Percentiles rank a stretch among this genome's conserved stretches.
Conservation (phyloP, 805 yeast genomes). For the Tetrapisispora iriomotensis region DNA sequence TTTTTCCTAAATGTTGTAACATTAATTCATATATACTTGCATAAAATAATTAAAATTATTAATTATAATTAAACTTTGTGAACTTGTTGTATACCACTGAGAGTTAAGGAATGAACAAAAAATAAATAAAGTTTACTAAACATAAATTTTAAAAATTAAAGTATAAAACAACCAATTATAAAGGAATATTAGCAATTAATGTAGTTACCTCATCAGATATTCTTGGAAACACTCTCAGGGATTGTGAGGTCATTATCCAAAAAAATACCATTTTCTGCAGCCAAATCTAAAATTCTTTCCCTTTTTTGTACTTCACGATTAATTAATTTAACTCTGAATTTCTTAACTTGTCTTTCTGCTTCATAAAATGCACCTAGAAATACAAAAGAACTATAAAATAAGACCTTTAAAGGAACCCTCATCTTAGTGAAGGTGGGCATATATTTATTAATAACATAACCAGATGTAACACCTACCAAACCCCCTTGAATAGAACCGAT, state of each 20-base stretch:
- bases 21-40: too few relatives aligned
- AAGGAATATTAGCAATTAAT: too few relatives aligned
- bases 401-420: constrained; percentile 33
- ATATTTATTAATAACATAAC: constrained; percentile 27
- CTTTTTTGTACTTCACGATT: constrained; percentile 28
- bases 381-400: constrained; percentile 34
- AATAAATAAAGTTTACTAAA: too few relatives aligned
- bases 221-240: background rate
- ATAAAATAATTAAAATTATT: too few relatives aligned
- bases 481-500: constrained; percentile 38
- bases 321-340: constrained; percentile 29
- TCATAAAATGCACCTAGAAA: constrained; percentile 34
- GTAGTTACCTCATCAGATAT: too few relatives aligned
- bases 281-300: constrained; percentile 31
- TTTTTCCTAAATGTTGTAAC: too few relatives aligned
- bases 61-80: too few relatives aligned
- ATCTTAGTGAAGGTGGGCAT: constrained; percentile 30
- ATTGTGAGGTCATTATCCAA: constrained; percentile 28
- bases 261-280: constrained; percentile 37
- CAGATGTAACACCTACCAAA: constrained; percentile 29
- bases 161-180: too few relatives aligned
- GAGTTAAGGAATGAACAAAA: too few relatives aligned
- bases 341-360: constrained; percentile 34
- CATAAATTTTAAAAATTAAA: too few relatives aligned
- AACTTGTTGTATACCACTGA: too few relatives aligned